These are phyloP conservation scores for Ustilago hordei DNA, from an alignment of 1,284 basidiomycete genomes.

Conservation along the genomic window DNA sequence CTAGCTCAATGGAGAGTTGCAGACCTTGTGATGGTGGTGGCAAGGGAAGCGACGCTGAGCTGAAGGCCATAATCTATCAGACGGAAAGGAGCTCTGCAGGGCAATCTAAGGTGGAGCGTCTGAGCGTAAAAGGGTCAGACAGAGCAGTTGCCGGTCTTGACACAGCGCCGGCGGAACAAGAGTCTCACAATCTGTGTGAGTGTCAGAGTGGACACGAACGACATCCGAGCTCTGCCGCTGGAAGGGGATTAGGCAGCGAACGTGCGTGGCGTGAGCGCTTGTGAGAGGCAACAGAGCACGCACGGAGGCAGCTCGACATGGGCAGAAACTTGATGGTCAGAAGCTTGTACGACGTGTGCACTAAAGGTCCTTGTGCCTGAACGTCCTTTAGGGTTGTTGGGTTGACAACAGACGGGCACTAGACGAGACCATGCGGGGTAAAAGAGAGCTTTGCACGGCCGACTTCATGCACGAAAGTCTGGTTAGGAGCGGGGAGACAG, in stretches of 20 bases:
- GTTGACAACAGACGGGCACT: too few relatives aligned
- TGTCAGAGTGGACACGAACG: background rate
- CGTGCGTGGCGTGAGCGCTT: background rate
- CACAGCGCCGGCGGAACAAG: constrained; percentile 2
- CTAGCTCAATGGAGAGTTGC: background rate
- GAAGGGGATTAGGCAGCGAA: background rate
- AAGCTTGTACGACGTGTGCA: constrained; percentile 10
- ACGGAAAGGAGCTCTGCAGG: background rate
- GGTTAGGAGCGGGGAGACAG: background rate
- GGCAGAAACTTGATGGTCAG: background rate
- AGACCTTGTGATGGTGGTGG: background rate
- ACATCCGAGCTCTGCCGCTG: background rate
- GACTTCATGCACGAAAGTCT: background rate
- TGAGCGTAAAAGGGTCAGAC: background rate
- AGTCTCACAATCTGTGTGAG: background rate
- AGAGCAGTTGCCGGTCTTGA: background rate
- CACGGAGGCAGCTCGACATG: background rate
- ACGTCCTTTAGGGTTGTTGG: too few relatives aligned
- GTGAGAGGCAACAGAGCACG: background rate
- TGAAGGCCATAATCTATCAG: background rate
- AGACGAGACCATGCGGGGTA: background rate
- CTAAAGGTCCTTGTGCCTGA: constrained; percentile 5
- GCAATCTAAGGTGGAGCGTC: background rate
- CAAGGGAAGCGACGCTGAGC: background rate
- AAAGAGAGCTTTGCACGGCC: background rate